These are phyloP conservation scores for Talaromyces atroroseus DNA, from an alignment of 2,329 filamentous ascomycete species.

Conservation along the genomic window DNA sequence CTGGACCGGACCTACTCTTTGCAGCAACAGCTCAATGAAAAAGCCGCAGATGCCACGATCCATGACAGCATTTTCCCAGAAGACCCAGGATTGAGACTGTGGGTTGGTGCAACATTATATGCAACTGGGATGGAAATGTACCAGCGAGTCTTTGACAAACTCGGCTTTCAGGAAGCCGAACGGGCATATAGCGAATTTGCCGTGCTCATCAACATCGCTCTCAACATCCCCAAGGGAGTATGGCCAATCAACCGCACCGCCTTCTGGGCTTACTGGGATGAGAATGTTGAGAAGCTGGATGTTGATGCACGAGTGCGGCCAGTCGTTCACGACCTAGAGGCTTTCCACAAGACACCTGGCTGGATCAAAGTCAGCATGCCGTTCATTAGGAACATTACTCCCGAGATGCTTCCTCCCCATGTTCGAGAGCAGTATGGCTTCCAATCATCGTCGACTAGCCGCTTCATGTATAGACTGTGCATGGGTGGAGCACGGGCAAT, in stretches of 20 bases:
- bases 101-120: conserved; percentile 32
- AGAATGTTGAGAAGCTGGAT: conserved; percentile 23
- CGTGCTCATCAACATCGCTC: conserved; percentile 21
- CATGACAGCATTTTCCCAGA: conserved; percentile 15
- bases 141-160: conserved; percentile 31
- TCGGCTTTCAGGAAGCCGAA: conserved; percentile 28
- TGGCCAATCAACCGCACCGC: conserved; percentile 28
- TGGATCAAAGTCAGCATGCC: conserved; percentile 28
- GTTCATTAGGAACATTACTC: conserved; percentile 26
- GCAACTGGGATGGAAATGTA: conserved; percentile 33
- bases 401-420: conserved; percentile 31
- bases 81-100: conserved; percentile 23
- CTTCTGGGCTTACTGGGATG: conserved; percentile 35
- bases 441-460: conserved; percentile 23
- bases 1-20: conserved; percentile 20
- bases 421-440: conserved; percentile 31
- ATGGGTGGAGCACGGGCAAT: conserved; percentile 30
- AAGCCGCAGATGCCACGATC: neutral
- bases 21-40: conserved; percentile 15
- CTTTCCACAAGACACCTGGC: conserved; percentile 23
- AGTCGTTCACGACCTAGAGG: conserved; percentile 25
- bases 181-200: conserved; percentile 28
- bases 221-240: conserved; percentile 23
- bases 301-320: conserved; percentile 26
- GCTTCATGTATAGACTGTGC: conserved; percentile 25